Evolutionary conservation across 2,329 filamentous ascomycete genomes (phyloP).

Genomic region (Endoconidiophora laricicola): DNA sequence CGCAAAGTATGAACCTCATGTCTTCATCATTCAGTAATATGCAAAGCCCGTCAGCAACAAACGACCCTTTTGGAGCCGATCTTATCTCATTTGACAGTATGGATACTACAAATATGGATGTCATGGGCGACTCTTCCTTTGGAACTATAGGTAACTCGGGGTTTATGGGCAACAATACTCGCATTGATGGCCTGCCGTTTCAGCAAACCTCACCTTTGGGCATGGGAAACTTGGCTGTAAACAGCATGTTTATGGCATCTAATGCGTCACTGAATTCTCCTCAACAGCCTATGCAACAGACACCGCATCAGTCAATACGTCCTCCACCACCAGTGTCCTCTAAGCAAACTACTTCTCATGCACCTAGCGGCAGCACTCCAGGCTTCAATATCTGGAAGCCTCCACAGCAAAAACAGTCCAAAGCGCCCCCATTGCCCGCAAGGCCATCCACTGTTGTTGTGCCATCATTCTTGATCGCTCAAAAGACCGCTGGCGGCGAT

Average conservation of each 20-base stretch:
- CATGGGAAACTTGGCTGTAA: no score
- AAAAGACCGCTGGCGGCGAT: constrained; percentile 8
- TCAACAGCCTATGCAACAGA: constrained; percentile 10
- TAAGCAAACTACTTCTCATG: background rate
- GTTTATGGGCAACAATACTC: constrained; percentile 1
- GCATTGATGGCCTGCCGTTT: constrained; percentile 1
- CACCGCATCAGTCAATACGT: constrained; percentile 10
- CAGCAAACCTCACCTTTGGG: background rate
- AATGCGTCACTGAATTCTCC: background rate
- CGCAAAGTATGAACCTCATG: background rate
- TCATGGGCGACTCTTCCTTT: background rate
- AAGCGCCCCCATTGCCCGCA: constrained; percentile 19
- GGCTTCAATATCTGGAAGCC: constrained; percentile 22
- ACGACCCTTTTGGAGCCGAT: constrained; percentile 2
- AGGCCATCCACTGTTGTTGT: constrained; percentile 14
- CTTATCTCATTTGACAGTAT: constrained; percentile 4
- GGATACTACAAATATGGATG: background rate
- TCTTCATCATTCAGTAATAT: background rate
- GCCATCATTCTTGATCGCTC: constrained; percentile 13
- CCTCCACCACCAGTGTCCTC: constrained; percentile 6
- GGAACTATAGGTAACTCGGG: background rate
- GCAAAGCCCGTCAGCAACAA: background rate
- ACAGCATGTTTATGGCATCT: background rate
- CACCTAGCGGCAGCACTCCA: constrained; percentile 2
- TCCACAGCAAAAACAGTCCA: constrained; percentile 24